A percentile compares a stretch with the other conserved stretches of the same genome.
Evolutionary conservation across 176 grass and related monocot genomes (phyloP).

Genomic region (Metroxylon sagu): DNA sequence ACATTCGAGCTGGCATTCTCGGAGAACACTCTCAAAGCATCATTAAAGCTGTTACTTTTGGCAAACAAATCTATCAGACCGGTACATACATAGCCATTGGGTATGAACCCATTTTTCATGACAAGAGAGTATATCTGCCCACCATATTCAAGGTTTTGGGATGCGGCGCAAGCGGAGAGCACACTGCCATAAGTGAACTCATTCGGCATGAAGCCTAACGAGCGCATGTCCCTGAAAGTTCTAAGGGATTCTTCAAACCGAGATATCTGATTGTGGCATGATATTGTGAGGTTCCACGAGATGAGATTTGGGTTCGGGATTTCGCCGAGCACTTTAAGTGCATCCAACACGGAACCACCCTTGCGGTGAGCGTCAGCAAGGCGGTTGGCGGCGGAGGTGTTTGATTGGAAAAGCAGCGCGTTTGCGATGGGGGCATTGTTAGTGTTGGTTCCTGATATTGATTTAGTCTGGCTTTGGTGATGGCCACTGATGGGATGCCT

Average conservation of each 20-base stretch:
- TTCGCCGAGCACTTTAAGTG: slow-evolving; percentile 42
- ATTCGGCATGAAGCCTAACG: slow-evolving; percentile 14
- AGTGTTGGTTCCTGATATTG: too few species aligned
- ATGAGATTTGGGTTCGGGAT: slow-evolving; percentile 16
- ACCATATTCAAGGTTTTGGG: slow-evolving; percentile 15
- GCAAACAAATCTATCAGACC: slow-evolving; percentile 44
- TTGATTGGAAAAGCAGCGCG: background rate
- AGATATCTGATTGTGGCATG: slow-evolving; percentile 6
- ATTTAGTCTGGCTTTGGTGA: too few species aligned
- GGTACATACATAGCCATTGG: slow-evolving; percentile 41
- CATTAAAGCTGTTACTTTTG: slow-evolving; percentile 25
- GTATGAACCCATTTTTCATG: slow-evolving; percentile 40
- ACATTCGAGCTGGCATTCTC: slow-evolving; percentile 26
- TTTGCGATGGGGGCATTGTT: too few species aligned
- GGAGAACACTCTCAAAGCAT: slow-evolving; percentile 33
- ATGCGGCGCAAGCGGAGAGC: slow-evolving; percentile 27
- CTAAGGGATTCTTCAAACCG: slow-evolving; percentile 23
- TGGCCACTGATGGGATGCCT: too few species aligned
- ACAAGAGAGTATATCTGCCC: slow-evolving; percentile 42
- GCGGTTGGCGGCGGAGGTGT: background rate
- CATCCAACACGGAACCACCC: background rate
- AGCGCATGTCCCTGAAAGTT: slow-evolving; percentile 20
- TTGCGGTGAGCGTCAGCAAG: background rate
- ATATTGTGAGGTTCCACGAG: background rate
- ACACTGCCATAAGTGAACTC: slow-evolving; percentile 34